These are phyloP conservation scores for Pyrus bretschneideri DNA, from an alignment of 306 rosid genomes.

Conservation along the genomic window DNA sequence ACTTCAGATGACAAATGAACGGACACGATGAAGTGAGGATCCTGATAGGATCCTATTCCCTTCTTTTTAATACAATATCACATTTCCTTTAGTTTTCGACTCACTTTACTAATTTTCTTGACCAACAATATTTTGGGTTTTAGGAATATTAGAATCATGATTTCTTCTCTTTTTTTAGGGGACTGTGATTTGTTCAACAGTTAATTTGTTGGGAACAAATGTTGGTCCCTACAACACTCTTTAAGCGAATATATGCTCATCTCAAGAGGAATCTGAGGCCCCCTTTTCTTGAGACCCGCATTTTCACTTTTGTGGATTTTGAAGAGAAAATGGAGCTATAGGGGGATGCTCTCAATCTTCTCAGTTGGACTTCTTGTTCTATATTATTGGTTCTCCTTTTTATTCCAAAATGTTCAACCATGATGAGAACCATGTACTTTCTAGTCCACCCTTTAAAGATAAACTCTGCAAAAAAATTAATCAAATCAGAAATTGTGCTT, in stretches of 20 bases:
- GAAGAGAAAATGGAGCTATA: conserved; percentile 8
- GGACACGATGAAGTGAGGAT: no score
- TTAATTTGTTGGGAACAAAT: conserved; percentile 16
- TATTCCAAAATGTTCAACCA: background rate
- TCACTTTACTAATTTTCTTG: background rate
- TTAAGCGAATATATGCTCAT: conserved; percentile 39
- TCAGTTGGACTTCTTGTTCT: no score
- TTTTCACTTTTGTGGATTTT: background rate
- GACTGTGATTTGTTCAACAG: background rate
- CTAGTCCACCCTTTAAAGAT: no score
- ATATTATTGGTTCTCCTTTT: no score
- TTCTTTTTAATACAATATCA: background rate
- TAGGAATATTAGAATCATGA: background rate
- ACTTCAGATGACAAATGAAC: no score
- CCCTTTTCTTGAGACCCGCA: conserved; percentile 17
- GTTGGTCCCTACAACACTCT: conserved; percentile 10
- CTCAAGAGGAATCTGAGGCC: conserved; percentile 25
- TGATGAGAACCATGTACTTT: background rate
- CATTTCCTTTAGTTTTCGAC: background rate
- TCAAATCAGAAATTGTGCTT: background rate
- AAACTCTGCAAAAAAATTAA: no score
- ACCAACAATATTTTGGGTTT: conserved; percentile 22
- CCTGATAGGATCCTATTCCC: no score
- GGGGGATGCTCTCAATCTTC: background rate
- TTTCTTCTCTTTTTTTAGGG: background rate